Evolutionary conservation across 805 yeast species (phyloP), one percentile per base, ranked within the genome.

Genomic region (Pichia cephalocereana): DNA sequence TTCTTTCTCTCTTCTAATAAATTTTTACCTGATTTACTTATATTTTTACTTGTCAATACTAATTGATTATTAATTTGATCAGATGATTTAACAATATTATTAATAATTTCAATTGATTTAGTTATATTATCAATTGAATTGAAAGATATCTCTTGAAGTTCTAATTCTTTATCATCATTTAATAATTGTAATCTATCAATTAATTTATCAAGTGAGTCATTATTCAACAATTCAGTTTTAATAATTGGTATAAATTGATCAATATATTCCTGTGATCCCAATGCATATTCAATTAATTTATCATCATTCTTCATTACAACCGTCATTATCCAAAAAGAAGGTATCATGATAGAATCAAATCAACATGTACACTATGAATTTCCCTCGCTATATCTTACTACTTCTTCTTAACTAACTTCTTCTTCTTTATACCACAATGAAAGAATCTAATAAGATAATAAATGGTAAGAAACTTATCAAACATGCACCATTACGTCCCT

Each of bases 191-290:
- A 67, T 52, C 68, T 72, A 23, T 66, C 71, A 36, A 83, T 68
- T 51, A 88, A 69, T 17, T 74, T 79, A 8, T 80, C 74, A 36
- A 86, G 69, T 0, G 78, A 70, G 52, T 77, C 70, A 17, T 72
- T 66, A 45, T 69, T 70, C n/a, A 49, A 38, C 40, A 88, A 65
- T 19, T 89, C 82, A 10, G 79, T 74, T 56, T 77, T 79, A 53
- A 87, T 74, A 17, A 85, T 74, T 1, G 95, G 95, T 2, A 87
- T 84, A 50, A 88, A 72, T 62, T 85, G 87, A 53, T 87, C 95
- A 38, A 87, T 63, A 62, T 82, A 86, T 56, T 84, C 90, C 48
- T 80, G 84, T 3, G 84, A 76, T 43, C 71, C 66, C 32, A 76
- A 59, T 1, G 80, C 74, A 17, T 61, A 58, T 46, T 62, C 63